Base-by-base conservation (phyloP, 208 protist genomes). In the Herpetomonas tarakana region DNA sequence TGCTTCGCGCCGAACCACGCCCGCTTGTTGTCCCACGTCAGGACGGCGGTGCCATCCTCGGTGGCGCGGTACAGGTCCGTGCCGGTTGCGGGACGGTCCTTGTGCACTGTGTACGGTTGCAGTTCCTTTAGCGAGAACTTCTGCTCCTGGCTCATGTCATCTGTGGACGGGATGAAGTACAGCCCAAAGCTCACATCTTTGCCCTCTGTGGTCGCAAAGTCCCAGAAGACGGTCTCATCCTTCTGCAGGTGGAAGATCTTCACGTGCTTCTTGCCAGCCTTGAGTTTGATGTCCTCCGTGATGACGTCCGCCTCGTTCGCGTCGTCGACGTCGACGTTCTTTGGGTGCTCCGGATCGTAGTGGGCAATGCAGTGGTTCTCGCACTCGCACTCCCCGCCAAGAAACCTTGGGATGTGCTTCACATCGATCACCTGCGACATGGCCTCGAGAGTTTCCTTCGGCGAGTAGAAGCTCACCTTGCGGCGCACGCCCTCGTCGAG, bases 341-440 rank as follows among this genome's bases (percentile, higher is more conserved):
- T 46, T 0, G 54, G 30, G 28, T 65, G 41, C 21, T 73, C 52
- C 4, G 82, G 71, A 52, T 85, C 72, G 63, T 56, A 79, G 52
- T 52, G 65, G 14, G 58, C 60, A n/a, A 85, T 62, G 60, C 82
- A 90, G 55, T 76, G 61, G 28, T 63, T 68, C 30, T 65, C 57
- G 67, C 83, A 91, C 26, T 71, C 52, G 65, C 83, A 91, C 1
- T 65, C 53, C 45, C 83, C 83, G 12, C 83, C 83, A 19, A 91
- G 70, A 47, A 86, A 86, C 3, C 44, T 57, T 0, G 83, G 83
- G 24, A 91, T 63, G 28, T 70, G 62, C 53, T 86, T 62, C 47
- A 67, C 63, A 0, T 74, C 78, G 21, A 91, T 81, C 19, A 83
- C 47, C 16, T 65, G 60, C 55, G 71, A 62, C 30, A 87, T 44